Conservation (phyloP, 768 basidiomycete species). For the Mycena chlorophos region DNA sequence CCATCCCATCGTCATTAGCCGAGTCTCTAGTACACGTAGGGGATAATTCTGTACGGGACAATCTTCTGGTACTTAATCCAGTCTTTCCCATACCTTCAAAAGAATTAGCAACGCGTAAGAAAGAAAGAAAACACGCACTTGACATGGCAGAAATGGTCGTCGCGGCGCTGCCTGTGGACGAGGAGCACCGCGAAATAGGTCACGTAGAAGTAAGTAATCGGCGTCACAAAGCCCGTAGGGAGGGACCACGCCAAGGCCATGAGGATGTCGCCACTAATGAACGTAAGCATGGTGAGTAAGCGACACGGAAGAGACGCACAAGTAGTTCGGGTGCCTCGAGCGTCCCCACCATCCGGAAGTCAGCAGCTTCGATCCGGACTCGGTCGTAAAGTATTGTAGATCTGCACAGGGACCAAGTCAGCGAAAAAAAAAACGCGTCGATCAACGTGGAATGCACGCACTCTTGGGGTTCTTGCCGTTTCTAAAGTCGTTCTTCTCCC, state of each 20-base stretch:
- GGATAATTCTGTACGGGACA: slow-evolving; percentile 74
- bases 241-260: slow-evolving; percentile 94
- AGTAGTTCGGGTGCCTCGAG: slow-evolving; percentile 90
- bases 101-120: slow-evolving; percentile 34
- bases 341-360: slow-evolving; percentile 98
- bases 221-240: slow-evolving; percentile 87
- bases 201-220: slow-evolving; percentile 95
- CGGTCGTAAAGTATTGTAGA: slow-evolving; percentile 73
- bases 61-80: slow-evolving; percentile 77
- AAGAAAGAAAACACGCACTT: slow-evolving; percentile 54
- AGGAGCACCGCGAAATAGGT: slow-evolving; percentile 87
- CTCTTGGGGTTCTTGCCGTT: slow-evolving; percentile 94
- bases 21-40: slow-evolving; percentile 57
- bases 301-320: slow-evolving; percentile 45
- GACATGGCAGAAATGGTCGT: slow-evolving; percentile 87
- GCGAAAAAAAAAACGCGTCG: not conserved
- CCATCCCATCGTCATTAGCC: not conserved
- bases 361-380: slow-evolving; percentile 78
- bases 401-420: slow-evolving; percentile 44
- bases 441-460: no score
- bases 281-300: not conserved
- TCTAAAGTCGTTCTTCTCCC: slow-evolving; percentile 94
- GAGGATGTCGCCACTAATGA: slow-evolving; percentile 71
- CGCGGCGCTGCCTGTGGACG: slow-evolving; percentile 84
- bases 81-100: slow-evolving; percentile 78